Conservation (phyloP, 257 asterid genomes). For the Rubia yunnanensis region DNA sequence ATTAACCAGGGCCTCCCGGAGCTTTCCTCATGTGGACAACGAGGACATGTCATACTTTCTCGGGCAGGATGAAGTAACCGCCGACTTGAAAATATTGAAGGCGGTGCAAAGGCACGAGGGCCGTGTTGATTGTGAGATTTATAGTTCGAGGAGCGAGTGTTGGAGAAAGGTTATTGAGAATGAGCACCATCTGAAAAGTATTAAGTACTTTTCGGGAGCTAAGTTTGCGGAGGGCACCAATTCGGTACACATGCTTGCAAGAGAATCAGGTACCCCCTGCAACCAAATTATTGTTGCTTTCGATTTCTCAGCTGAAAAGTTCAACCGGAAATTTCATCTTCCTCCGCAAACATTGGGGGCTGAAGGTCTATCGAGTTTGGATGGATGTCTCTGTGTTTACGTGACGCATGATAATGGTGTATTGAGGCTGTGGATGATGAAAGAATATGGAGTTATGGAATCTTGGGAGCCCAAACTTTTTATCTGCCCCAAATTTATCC, state of each 20-base stretch:
- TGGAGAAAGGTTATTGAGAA: not conserved
- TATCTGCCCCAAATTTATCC: too few relatives aligned
- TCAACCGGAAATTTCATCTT: not conserved
- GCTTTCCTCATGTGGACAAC: not conserved
- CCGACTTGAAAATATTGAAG: not conserved
- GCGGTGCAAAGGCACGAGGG: not conserved
- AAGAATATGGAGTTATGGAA: not conserved
- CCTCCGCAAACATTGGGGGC: not conserved
- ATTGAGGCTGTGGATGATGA: not conserved
- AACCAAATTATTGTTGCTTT: not conserved
- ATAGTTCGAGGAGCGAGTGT: not conserved
- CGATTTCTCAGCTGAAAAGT: not conserved
- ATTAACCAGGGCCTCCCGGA: not conserved
- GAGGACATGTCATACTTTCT: not conserved
- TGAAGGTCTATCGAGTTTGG: too few relatives aligned
- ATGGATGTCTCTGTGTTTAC: not conserved
- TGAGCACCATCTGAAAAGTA: too few relatives aligned
- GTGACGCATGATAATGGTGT: too few relatives aligned
- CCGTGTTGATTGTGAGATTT: not conserved
- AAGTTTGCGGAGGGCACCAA: not conserved
- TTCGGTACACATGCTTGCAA: not conserved
- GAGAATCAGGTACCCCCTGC: not conserved
- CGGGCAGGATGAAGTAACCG: not conserved
- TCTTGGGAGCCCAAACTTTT: not conserved
- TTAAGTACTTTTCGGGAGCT: too few relatives aligned